A percentile compares a stretch with the other conserved stretches of the same genome.
Evolutionary conservation across 768 basidiomycete genomes (phyloP).

Genomic region (Lactarius quietus): DNA sequence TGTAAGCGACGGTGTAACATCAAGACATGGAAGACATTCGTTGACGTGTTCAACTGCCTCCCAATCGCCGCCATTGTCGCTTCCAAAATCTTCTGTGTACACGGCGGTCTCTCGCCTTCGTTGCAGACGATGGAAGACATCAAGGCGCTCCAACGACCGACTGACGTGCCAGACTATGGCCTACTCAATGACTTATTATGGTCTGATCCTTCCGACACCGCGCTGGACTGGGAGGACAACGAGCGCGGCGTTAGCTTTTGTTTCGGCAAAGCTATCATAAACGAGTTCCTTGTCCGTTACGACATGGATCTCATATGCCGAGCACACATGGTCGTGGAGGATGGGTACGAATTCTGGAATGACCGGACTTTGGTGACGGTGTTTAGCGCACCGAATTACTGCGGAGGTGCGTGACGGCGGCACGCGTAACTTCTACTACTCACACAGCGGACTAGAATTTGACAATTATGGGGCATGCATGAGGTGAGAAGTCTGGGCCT

Average conservation of each 20-base stretch:
- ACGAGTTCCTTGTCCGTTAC: slow-evolving; percentile 89
- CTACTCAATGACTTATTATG: slow-evolving; percentile 95
- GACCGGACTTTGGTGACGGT: slow-evolving; percentile 97
- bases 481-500: slow-evolving; percentile 51
- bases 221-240: slow-evolving; percentile 98
- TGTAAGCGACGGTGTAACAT: slow-evolving; percentile 99
- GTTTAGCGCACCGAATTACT: slow-evolving; percentile 97
- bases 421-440: slow-evolving; percentile 11
- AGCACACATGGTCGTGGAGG: slow-evolving; percentile 99
- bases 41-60: slow-evolving; percentile 99
- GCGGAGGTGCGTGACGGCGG: slow-evolving; percentile 68
- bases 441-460: slow-evolving; percentile 58
- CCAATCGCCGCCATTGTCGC: slow-evolving; percentile 99
- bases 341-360: slow-evolving; percentile 99
- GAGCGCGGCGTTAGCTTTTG: slow-evolving; percentile 99
- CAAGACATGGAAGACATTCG: slow-evolving; percentile 99
- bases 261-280: slow-evolving; percentile 96
- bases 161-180: slow-evolving; percentile 98
- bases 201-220: slow-evolving; percentile 98
- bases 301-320: slow-evolving; percentile 99
- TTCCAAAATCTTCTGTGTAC: slow-evolving; percentile 99
- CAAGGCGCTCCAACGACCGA: slow-evolving; percentile 94
- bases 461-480: slow-evolving; percentile 95
- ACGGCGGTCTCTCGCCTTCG: slow-evolving; percentile 91
- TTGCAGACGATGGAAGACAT: slow-evolving; percentile 98